phyloP scores from a whole-genome alignment of 2,329 filamentous ascomycete species.

The Arthroderma sp. region DNA sequence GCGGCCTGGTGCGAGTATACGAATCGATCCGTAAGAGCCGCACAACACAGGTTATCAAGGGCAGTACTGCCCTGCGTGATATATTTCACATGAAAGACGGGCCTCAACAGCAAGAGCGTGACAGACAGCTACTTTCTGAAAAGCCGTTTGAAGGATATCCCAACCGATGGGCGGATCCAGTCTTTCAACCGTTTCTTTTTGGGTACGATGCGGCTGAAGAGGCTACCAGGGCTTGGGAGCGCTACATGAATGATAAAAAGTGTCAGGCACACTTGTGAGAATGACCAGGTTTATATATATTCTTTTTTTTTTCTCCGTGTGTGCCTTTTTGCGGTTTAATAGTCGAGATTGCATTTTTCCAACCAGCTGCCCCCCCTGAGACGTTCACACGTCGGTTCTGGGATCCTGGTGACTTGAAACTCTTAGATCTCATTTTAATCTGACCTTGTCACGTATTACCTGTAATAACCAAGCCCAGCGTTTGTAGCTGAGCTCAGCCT shows the following conservation, averaged over 20 bases:
- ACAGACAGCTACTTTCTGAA: constrained; percentile 30
- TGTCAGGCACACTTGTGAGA: too few species aligned
- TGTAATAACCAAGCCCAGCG: too few species aligned
- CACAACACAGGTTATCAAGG: constrained; percentile 46
- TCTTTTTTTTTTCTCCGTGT: too few species aligned
- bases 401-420: too few species aligned
- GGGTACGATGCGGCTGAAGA: constrained; percentile 22
- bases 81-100: constrained; percentile 51
- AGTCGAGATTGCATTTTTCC: too few species aligned
- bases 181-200: constrained; percentile 25
- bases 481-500: too few species aligned
- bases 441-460: too few species aligned
- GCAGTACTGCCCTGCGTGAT: constrained; percentile 49
- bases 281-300: too few species aligned
- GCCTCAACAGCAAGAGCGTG: constrained; percentile 40
- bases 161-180: constrained; percentile 31
- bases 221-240: constrained; percentile 6
- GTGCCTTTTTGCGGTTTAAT: too few species aligned
- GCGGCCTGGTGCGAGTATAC: constrained; percentile 29
- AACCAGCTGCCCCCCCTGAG: too few species aligned
- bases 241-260: constrained; percentile 6
- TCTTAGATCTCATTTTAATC: too few species aligned
- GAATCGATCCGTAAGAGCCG: constrained; percentile 45
- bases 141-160: constrained; percentile 29
- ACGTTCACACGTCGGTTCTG: too few species aligned